phyloP scores from a whole-genome alignment of 169 alveolate genomes.

The Neospora caninum region DNA sequence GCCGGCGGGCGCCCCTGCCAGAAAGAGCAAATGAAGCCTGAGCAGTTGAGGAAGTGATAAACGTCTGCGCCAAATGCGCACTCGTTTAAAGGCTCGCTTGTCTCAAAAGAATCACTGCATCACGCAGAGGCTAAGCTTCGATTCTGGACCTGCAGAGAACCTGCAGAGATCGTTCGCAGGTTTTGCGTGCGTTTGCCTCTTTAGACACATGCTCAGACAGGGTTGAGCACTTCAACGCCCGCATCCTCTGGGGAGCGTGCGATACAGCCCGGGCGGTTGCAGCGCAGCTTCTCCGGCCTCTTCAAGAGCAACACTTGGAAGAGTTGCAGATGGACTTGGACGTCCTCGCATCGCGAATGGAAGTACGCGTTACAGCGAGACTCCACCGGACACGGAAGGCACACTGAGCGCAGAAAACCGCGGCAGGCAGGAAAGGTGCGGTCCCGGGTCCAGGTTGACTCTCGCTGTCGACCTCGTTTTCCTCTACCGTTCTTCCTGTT shows the following conservation, averaged over 20 bases:
- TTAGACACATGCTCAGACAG: background rate
- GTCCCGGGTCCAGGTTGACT: too few relatives aligned
- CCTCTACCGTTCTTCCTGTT: background rate
- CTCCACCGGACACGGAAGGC: background rate
- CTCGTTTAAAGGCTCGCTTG: too few relatives aligned
- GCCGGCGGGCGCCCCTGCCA: too few relatives aligned
- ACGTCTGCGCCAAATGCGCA: too few relatives aligned
- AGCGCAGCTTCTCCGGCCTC: background rate
- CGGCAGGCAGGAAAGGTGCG: background rate
- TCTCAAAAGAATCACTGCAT: too few relatives aligned
- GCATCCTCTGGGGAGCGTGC: conserved; percentile 32
- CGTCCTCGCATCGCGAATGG: background rate
- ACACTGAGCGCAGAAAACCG: background rate
- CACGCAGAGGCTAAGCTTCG: too few relatives aligned
- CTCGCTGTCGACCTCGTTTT: background rate
- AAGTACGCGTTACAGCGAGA: background rate
- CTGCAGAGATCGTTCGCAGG: too few relatives aligned
- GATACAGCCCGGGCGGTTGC: background rate
- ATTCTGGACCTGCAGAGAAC: too few relatives aligned
- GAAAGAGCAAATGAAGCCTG: too few relatives aligned
- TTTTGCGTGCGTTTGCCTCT: too few relatives aligned
- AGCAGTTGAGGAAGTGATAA: too few relatives aligned
- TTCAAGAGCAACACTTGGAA: conserved; percentile 10
- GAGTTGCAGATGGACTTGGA: background rate
- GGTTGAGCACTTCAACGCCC: background rate